phyloP scores from a whole-genome alignment of 345 rosid species.

The Acer yangbiense region DNA sequence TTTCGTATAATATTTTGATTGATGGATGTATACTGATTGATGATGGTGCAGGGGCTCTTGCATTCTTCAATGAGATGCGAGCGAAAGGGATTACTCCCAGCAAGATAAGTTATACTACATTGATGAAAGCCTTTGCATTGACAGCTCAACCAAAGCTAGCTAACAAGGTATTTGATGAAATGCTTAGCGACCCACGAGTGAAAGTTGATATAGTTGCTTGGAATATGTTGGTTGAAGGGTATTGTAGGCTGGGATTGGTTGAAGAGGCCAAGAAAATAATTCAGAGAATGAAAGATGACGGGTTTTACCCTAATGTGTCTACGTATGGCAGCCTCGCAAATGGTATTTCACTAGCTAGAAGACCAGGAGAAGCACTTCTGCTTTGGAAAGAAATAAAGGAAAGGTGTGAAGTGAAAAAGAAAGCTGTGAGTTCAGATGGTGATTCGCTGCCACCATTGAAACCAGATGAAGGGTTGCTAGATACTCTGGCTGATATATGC shows the following conservation, averaged over 20 bases:
- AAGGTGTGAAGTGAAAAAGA: conserved; percentile 42
- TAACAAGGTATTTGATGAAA: conserved; percentile 83
- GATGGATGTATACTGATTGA: conserved; percentile 89
- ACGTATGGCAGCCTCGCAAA: conserved; percentile 88
- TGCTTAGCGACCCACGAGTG: conserved; percentile 75
- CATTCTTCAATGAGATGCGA: conserved; percentile 88
- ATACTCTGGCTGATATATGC: conserved; percentile 77
- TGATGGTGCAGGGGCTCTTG: conserved; percentile 85
- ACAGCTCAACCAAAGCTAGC: conserved; percentile 92
- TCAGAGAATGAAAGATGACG: conserved; percentile 68
- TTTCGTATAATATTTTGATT: conserved; percentile 78
- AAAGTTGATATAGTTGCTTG: conserved; percentile 86
- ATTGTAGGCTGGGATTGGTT: conserved; percentile 68
- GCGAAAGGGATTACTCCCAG: conserved; percentile 72
- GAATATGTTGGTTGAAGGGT: conserved; percentile 92
- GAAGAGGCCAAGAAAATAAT: conserved; percentile 80
- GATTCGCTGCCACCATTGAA: conserved; percentile 51
- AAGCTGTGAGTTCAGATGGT: conserved; percentile 32
- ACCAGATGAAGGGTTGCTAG: conserved; percentile 78
- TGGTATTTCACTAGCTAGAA: conserved; percentile 81
- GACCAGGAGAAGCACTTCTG: conserved; percentile 93
- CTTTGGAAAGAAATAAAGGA: conserved; percentile 91
- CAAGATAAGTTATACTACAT: conserved; percentile 89
- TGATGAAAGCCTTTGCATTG: conserved; percentile 94
- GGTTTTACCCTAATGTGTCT: conserved; percentile 72